Conservation (phyloP, 192 early-diverging fungal genomes). For the Umbelopsis vinacea region DNA sequence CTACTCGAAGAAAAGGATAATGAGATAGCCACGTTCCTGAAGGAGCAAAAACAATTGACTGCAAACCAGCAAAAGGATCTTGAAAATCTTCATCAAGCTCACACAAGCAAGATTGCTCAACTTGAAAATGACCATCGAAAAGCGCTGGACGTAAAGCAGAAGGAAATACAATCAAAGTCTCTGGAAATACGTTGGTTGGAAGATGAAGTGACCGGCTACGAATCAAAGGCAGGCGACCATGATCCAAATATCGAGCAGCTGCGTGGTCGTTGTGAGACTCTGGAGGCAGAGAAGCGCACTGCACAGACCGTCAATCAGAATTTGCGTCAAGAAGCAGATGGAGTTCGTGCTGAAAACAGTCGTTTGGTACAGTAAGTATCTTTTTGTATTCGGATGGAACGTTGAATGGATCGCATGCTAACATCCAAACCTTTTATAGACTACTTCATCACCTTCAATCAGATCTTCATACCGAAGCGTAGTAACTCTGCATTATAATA, state of each 20-base stretch:
- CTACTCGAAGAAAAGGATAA: neutral
- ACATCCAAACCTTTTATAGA: neutral
- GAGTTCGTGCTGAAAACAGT: neutral
- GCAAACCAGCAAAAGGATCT: slow-evolving; percentile 39
- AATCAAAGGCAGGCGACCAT: slow-evolving; percentile 24
- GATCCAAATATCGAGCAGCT: neutral
- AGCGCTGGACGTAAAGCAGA: slow-evolving; percentile 26
- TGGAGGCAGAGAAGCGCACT: slow-evolving; percentile 7
- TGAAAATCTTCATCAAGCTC: slow-evolving; percentile 34
- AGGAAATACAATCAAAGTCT: slow-evolving; percentile 34
- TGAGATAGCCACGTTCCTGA: neutral
- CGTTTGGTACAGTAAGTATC: neutral
- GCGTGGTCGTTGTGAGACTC: neutral
- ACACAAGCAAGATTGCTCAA: slow-evolving; percentile 30
- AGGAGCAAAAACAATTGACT: slow-evolving; percentile 10
- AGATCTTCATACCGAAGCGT: neutral
- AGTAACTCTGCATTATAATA: neutral
- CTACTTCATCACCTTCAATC: neutral
- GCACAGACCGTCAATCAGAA: neutral
- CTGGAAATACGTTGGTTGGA: slow-evolving; percentile 46
- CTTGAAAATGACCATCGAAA: slow-evolving; percentile 29
- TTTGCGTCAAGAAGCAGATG: slow-evolving; percentile 12
- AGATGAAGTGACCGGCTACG: slow-evolving; percentile 41
- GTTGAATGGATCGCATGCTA: neutral
- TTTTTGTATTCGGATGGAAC: too few species aligned